phyloP scores from a whole-genome alignment of 2,329 filamentous ascomycete species.

The Coniochaeta ligniaria region DNA sequence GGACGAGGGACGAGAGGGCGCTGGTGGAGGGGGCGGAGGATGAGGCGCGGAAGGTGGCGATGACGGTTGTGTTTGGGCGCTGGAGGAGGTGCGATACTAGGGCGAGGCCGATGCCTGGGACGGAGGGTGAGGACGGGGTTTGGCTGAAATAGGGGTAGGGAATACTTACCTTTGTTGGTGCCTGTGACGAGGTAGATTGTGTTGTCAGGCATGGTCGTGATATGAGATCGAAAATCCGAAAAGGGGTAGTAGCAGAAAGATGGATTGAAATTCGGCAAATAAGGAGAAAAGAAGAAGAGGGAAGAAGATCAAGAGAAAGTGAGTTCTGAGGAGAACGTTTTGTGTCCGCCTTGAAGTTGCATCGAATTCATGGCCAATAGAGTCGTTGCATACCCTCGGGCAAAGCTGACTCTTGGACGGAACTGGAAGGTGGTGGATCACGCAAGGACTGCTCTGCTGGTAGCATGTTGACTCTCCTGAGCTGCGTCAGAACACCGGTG shows the following conservation, averaged over 20 bases:
- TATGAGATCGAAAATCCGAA: background rate
- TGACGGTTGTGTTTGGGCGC: constrained; percentile 16
- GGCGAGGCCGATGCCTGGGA: constrained; percentile 16
- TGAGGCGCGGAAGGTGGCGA: constrained; percentile 16
- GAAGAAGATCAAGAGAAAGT: background rate
- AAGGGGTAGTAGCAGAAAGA: background rate
- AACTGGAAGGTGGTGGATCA: background rate
- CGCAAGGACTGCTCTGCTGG: background rate
- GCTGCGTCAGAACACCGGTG: background rate
- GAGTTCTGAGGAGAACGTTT: background rate
- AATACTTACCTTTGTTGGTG: constrained; percentile 19
- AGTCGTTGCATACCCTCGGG: background rate
- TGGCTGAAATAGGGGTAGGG: background rate
- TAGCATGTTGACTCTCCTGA: background rate
- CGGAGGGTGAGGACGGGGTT: background rate
- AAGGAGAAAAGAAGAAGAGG: background rate
- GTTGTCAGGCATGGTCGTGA: constrained; percentile 12
- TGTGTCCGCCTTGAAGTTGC: background rate
- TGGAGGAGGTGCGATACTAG: constrained; percentile 11
- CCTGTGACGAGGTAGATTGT: constrained; percentile 21
- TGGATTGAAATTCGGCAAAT: background rate
- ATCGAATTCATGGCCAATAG: constrained; percentile 3
- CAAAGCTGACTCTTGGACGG: background rate
- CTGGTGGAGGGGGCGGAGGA: background rate
- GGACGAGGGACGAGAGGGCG: constrained; percentile 51